Evolutionary conservation across 2,329 filamentous ascomycete species (phyloP).

Genomic region (Sclerotinia minor): DNA sequence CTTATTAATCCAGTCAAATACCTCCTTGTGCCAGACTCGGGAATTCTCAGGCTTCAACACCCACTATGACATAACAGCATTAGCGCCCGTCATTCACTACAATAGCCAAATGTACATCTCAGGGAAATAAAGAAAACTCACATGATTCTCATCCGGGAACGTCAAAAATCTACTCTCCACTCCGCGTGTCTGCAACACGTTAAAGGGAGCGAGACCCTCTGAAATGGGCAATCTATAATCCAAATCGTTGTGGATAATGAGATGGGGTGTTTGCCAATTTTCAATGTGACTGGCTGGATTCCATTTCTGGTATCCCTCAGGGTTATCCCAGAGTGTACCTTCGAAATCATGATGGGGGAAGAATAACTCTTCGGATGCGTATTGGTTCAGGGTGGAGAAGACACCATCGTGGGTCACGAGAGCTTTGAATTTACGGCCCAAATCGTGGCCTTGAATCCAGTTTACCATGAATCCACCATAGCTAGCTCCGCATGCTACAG

Average conservation of each 20-base stretch:
- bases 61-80: constrained; percentile 53
- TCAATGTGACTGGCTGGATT: constrained; percentile 58
- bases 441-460: constrained; percentile 85
- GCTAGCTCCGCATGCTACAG: constrained; percentile 73
- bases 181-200: constrained; percentile 61
- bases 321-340: constrained; percentile 56
- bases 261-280: constrained; percentile 71
- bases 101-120: no score
- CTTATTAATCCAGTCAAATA: constrained; percentile 75
- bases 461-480: constrained; percentile 81
- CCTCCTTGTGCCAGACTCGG: constrained; percentile 84
- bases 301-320: constrained; percentile 66
- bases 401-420: constrained; percentile 87
- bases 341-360: constrained; percentile 67
- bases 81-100: background rate
- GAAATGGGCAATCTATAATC: constrained; percentile 86
- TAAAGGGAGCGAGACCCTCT: constrained; percentile 69
- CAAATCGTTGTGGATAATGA: constrained; percentile 86
- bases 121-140: constrained; percentile 31
- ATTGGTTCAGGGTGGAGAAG: constrained; percentile 69
- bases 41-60: constrained; percentile 91
- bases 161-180: constrained; percentile 63
- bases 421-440: constrained; percentile 83
- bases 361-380: constrained; percentile 67
- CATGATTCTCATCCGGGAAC: constrained; percentile 70